Percentiles rank a stretch among this genome's conserved stretches.
Evolutionary conservation across 768 basidiomycete genomes (phyloP).

Genomic region (Grammothele lineata): DNA sequence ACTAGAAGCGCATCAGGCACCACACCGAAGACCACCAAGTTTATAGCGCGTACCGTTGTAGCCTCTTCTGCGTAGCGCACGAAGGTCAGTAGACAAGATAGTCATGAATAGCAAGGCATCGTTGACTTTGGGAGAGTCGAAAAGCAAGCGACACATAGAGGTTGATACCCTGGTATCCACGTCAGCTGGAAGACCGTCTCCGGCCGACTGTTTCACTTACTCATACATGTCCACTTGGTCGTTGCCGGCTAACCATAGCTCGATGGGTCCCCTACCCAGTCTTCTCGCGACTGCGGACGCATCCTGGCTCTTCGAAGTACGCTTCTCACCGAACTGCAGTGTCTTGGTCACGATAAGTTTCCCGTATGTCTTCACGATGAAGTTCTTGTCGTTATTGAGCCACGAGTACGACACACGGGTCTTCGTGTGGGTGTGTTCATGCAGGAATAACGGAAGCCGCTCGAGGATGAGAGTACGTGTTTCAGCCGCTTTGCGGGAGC

Average conservation of each 20-base stretch:
- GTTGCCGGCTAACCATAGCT: constrained; percentile 74
- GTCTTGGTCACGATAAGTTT: constrained; percentile 62
- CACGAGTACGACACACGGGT: constrained; percentile 60
- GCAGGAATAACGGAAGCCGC: constrained; percentile 84
- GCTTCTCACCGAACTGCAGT: constrained; percentile 47
- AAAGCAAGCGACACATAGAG: constrained; percentile 74
- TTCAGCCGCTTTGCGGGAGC: constrained; percentile 45
- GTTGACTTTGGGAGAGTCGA: constrained; percentile 75
- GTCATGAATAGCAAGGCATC: constrained; percentile 91
- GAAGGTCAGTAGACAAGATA: constrained; percentile 86
- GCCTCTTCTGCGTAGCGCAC: constrained; percentile 75
- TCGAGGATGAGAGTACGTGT: constrained; percentile 68
- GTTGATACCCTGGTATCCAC: constrained; percentile 87
- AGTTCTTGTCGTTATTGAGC: constrained; percentile 60
- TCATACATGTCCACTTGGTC: constrained; percentile 87
- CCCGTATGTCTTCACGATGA: constrained; percentile 64
- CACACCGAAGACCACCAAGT: neutral
- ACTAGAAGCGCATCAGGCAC: constrained; percentile 41
- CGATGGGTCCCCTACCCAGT: constrained; percentile 54
- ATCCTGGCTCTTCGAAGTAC: constrained; percentile 53
- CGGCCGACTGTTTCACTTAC: constrained; percentile 44
- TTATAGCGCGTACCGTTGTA: constrained; percentile 68
- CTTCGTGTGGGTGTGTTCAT: constrained; percentile 75
- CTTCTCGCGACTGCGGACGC: constrained; percentile 68
- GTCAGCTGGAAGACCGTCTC: neutral